Conservation (phyloP, 1,284 basidiomycete species). For the Sporisorium sorghi region DNA sequence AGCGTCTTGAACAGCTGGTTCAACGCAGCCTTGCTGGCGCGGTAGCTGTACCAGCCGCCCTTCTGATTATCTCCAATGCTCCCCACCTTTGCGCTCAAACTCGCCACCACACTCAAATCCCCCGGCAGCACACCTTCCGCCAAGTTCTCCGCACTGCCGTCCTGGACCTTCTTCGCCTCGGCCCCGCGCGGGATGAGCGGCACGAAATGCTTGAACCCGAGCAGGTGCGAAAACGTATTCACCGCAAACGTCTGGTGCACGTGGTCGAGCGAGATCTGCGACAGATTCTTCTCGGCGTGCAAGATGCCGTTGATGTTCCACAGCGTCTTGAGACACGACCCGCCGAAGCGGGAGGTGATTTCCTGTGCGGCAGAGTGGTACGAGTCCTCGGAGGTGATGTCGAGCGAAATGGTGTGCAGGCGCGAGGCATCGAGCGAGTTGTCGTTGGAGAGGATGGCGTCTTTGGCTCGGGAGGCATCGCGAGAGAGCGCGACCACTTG, state of each 20-base stretch:
- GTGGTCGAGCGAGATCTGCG: conserved; percentile 72
- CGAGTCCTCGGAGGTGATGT: conserved; percentile 70
- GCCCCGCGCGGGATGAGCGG: conserved; percentile 70
- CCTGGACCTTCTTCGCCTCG: conserved; percentile 41
- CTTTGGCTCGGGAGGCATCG: conserved; percentile 61
- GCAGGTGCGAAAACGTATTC: conserved; percentile 72
- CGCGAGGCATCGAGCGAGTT: conserved; percentile 55
- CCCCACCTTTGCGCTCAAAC: conserved; percentile 75
- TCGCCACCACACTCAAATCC: conserved; percentile 70
- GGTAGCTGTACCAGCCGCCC: conserved; percentile 80
- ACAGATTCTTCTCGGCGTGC: conserved; percentile 75
- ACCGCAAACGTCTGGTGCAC: conserved; percentile 71
- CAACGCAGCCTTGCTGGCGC: conserved; percentile 79
- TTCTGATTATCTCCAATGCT: conserved; percentile 76
- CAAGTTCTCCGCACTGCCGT: conserved; percentile 52
- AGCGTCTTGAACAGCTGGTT: conserved; percentile 80
- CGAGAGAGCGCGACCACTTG: conserved; percentile 71
- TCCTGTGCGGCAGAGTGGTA: conserved; percentile 69
- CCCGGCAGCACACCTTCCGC: conserved; percentile 66
- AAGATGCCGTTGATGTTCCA: conserved; percentile 73
- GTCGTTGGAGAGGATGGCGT: conserved; percentile 63
- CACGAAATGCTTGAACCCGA: conserved; percentile 72
- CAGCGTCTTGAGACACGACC: conserved; percentile 69
- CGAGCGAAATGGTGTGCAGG: conserved; percentile 70
- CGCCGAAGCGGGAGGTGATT: conserved; percentile 70